Evolutionary conservation across 73 alveolate genomes (phyloP).

Genomic region (Tetrahymena thermophila): DNA sequence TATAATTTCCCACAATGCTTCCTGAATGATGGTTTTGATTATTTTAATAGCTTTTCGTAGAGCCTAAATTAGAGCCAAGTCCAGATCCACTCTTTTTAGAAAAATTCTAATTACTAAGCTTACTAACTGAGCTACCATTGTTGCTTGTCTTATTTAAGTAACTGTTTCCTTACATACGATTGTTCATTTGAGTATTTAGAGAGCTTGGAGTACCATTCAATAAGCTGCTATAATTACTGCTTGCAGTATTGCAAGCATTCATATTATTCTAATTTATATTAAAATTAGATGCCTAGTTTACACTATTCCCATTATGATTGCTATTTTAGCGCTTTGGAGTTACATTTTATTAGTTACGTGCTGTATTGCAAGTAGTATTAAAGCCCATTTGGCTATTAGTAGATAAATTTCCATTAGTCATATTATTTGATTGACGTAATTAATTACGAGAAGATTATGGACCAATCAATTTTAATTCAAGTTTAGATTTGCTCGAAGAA

Average conservation of each 20-base stretch:
- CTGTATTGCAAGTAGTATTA: not conserved
- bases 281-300: not conserved
- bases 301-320: not conserved
- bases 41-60: not conserved
- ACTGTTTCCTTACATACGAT: not conserved
- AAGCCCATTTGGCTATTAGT: not conserved
- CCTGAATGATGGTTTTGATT: not conserved
- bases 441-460: not conserved
- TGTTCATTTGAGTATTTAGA: not conserved
- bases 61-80: not conserved
- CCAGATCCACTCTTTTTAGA: not conserved
- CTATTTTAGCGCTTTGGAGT: not conserved
- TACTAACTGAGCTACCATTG: not conserved
- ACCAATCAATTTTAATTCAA: not conserved
- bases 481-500: not conserved
- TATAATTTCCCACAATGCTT: not conserved
- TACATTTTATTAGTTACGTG: not conserved
- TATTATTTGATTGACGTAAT: not conserved
- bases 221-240: not conserved
- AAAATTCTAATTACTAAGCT: not conserved
- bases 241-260: not conserved
- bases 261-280: not conserved
- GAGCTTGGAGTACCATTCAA: not conserved
- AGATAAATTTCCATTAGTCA: not conserved
- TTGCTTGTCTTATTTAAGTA: not conserved